Percentiles rank a stretch among this genome's conserved stretches.
Evolutionary conservation across 148 eudicot species (phyloP).

Genomic region (Oxyria digyna): DNA sequence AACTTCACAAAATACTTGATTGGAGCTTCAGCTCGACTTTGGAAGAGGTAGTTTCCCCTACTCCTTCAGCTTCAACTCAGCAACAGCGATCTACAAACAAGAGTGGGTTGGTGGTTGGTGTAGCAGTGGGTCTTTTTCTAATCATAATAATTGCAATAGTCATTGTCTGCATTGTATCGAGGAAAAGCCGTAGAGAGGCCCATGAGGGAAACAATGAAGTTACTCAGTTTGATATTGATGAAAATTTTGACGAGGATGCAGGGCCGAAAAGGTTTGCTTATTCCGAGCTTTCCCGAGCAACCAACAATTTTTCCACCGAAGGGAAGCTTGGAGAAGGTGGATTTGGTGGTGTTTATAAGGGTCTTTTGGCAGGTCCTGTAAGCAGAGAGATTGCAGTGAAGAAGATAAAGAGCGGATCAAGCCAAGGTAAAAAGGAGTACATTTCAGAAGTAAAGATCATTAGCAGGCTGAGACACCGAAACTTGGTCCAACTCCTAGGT

Average conservation of each 20-base stretch:
- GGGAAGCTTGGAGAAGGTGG: conserved; percentile 40
- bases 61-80: too few relatives aligned
- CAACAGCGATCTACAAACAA: too few relatives aligned
- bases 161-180: too few relatives aligned
- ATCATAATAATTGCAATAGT: too few relatives aligned
- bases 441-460: conserved; percentile 29
- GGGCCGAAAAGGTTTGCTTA: too few relatives aligned
- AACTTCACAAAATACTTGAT: conserved; percentile 16
- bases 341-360: conserved; percentile 33
- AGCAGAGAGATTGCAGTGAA: conserved; percentile 14
- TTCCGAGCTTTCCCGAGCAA: too few relatives aligned
- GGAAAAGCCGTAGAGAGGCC: too few relatives aligned
- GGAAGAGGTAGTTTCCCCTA: too few relatives aligned
- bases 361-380: conserved; percentile 8
- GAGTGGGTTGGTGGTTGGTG: neutral
- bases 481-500: conserved; percentile 33
- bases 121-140: too few relatives aligned
- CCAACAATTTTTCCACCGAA: conserved; percentile 9
- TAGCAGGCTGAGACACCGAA: conserved; percentile 24
- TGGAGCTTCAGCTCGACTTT: too few relatives aligned
- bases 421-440: conserved; percentile 37
- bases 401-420: conserved; percentile 25
- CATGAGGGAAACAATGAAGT: too few relatives aligned
- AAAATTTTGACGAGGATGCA: neutral
- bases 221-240: neutral